Conservation (phyloP, 257 asterid genomes). For the Capsicum chinense region DNA sequence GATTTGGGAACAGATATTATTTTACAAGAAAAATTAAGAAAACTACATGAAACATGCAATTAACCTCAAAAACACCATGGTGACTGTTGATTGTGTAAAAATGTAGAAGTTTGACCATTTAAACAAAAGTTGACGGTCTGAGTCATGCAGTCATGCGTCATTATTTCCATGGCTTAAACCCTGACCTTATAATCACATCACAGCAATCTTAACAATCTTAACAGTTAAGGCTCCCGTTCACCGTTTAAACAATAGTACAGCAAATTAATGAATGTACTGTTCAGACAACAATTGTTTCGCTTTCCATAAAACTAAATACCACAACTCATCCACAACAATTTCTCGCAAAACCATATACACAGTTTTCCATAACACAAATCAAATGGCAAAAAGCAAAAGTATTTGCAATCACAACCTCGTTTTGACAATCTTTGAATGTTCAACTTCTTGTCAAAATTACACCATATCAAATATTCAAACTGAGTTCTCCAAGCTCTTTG, state of each 20-base stretch:
- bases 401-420: neutral
- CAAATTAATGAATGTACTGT: neutral
- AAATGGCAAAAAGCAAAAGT: neutral
- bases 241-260: neutral
- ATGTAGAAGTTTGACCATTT: neutral
- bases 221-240: no score
- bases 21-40: neutral
- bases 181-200: no score
- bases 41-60: neutral
- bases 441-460: neutral
- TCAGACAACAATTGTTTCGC: neutral
- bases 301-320: neutral
- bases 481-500: neutral
- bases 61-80: neutral
- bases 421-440: constrained; percentile 2
- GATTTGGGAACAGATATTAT: neutral
- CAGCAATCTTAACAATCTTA: no score
- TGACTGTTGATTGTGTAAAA: neutral
- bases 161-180: no score
- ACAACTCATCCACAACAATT: constrained; percentile 2
- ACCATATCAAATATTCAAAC: neutral
- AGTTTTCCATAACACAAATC: constrained; percentile 4
- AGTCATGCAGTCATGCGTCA: no score
- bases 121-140: no score
- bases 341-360: neutral